Evolutionary conservation across 2,329 filamentous ascomycete genomes (phyloP).

Genomic region (Talaromyces verruculosus): DNA sequence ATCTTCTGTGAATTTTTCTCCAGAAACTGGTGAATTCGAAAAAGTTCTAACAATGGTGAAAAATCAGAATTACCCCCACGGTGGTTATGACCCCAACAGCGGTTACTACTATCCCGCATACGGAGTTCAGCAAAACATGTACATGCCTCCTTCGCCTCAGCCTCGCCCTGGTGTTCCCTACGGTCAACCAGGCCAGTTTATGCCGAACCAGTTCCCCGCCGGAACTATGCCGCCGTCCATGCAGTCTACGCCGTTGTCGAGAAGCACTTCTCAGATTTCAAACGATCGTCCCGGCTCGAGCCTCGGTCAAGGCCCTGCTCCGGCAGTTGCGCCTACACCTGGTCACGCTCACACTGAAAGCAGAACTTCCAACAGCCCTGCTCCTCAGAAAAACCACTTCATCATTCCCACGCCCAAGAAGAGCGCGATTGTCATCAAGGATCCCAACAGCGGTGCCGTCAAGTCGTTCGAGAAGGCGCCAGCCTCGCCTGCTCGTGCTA

Average conservation of each 20-base stretch:
- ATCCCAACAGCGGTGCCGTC: conserved; percentile 73
- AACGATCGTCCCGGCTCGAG: conserved; percentile 64
- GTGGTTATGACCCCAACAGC: conserved; percentile 47
- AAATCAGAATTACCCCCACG: conserved; percentile 63
- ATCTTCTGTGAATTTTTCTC: conserved; percentile 60
- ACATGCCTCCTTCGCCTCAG: conserved; percentile 50
- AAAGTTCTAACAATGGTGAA: conserved; percentile 66
- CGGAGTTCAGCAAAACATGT: conserved; percentile 42
- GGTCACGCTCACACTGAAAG: conserved; percentile 53
- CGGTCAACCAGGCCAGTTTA: conserved; percentile 50
- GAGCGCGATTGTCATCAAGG: conserved; percentile 80
- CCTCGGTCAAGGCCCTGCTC: conserved; percentile 57
- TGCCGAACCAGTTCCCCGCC: conserved; percentile 54
- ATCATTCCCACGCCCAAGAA: conserved; percentile 66
- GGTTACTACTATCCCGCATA: conserved; percentile 46
- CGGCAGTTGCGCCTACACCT: conserved; percentile 52
- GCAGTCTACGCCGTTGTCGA: conserved; percentile 71
- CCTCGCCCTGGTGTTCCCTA: conserved; percentile 52
- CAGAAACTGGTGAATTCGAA: conserved; percentile 70
- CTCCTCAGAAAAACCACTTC: conserved; percentile 62
- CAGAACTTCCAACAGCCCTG: conserved; percentile 56
- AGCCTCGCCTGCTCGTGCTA: conserved; percentile 58
- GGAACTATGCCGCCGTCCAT: conserved; percentile 47
- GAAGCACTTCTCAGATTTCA: conserved; percentile 77
- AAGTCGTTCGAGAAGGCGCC: conserved; percentile 69